Conservation (phyloP, 2,329 filamentous ascomycete genomes). For the Microascus cirrosus region DNA sequence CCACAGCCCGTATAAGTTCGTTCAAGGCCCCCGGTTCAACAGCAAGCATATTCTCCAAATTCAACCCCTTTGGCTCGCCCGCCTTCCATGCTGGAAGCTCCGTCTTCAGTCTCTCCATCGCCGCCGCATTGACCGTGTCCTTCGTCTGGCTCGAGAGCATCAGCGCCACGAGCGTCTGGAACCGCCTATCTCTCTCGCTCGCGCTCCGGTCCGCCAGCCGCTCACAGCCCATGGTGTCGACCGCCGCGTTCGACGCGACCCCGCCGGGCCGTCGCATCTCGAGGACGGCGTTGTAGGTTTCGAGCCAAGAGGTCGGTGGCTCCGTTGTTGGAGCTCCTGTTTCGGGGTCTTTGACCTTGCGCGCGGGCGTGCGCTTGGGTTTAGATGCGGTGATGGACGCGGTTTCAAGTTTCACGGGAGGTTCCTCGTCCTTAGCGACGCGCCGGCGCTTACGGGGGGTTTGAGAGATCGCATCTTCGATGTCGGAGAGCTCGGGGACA, state of each 20-base stretch:
- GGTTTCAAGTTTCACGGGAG: constrained; percentile 10
- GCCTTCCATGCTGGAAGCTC: constrained; percentile 47
- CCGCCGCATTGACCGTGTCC: constrained; percentile 78
- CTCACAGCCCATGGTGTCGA: constrained; percentile 97
- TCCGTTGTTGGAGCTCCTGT: constrained; percentile 26
- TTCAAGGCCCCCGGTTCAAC: constrained; percentile 57
- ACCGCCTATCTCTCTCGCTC: constrained; percentile 49
- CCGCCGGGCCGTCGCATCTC: constrained; percentile 57
- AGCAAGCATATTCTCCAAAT: constrained; percentile 64
- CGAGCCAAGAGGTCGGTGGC: constrained; percentile 75
- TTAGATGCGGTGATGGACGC: neutral
- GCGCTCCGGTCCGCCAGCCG: constrained; percentile 48
- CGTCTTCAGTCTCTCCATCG: constrained; percentile 68
- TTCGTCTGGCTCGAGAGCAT: constrained; percentile 94
- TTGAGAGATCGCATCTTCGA: constrained; percentile 41
- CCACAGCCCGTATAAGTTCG: constrained; percentile 68
- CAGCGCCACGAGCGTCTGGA: constrained; percentile 76
- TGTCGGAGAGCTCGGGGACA: constrained; percentile 24
- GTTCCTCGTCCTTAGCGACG: constrained; percentile 11
- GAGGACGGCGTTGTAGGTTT: constrained; percentile 66
- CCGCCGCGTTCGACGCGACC: constrained; percentile 61
- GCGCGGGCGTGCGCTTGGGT: constrained; percentile 32
- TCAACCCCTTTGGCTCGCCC: constrained; percentile 44
- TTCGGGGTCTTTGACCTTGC: constrained; percentile 25
- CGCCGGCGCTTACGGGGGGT: constrained; percentile 18